phyloP scores from a whole-genome alignment of 2,329 filamentous ascomycete genomes.

The Leptographium radiaticola region DNA sequence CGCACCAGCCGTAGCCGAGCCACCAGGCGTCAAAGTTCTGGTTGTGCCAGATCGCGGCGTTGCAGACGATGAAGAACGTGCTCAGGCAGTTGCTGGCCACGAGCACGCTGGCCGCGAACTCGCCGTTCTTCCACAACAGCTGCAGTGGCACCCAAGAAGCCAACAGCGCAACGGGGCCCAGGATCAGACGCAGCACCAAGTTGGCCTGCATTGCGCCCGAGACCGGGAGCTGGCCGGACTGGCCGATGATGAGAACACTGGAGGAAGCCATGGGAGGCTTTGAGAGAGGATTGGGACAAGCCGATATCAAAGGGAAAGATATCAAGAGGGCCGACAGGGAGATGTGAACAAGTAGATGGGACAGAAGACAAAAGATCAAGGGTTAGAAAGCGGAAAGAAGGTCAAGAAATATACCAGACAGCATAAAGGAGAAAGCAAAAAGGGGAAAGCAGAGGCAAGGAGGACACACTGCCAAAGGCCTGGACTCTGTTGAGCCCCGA shows the following conservation, averaged over 20 bases:
- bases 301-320: no score
- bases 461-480: no score
- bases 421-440: no score
- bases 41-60: slow-evolving; percentile 39
- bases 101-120: slow-evolving; percentile 39
- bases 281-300: no score
- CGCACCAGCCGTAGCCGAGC: slow-evolving; percentile 39
- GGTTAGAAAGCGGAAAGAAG: no score
- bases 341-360: no score
- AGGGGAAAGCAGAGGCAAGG: no score
- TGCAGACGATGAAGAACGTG: slow-evolving; percentile 36
- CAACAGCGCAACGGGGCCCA: slow-evolving; percentile 31
- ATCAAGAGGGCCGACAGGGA: no score
- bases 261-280: no score
- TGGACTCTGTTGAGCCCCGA: neutral
- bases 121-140: slow-evolving; percentile 37
- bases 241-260: slow-evolving; percentile 5
- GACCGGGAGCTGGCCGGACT: slow-evolving; percentile 1
- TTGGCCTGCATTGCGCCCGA: slow-evolving; percentile 24
- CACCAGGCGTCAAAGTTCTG: slow-evolving; percentile 38
- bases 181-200: slow-evolving; percentile 32
- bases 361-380: no score
- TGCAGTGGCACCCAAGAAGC: slow-evolving; percentile 37
- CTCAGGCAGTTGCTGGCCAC: slow-evolving; percentile 30
- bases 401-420: no score